These are phyloP conservation scores for Vitis hybrid DNA, from an alignment of 177 flowering plant species.

Conservation along the genomic window DNA sequence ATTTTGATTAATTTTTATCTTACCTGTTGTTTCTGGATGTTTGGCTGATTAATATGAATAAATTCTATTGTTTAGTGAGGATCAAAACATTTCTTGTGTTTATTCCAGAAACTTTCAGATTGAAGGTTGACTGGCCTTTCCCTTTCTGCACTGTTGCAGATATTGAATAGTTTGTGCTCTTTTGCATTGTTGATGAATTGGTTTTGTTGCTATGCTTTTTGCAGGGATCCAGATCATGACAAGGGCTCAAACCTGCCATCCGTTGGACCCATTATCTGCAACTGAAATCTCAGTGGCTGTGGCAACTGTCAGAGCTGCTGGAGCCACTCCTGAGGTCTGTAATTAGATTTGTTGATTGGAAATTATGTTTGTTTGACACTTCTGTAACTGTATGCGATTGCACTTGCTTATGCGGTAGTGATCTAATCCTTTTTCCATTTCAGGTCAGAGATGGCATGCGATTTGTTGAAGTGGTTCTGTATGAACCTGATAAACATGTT, in stretches of 20 bases:
- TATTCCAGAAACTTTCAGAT: background rate
- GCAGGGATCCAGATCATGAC: constrained; percentile 53
- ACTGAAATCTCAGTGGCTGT: constrained; percentile 97
- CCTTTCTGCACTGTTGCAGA: background rate
- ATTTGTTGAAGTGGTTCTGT: constrained; percentile 81
- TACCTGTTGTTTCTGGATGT: no score
- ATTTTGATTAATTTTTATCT: no score
- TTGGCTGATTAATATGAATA: no score
- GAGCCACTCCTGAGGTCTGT: constrained; percentile 90
- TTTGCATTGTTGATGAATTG: background rate
- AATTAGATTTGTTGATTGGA: background rate
- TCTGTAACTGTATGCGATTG: background rate
- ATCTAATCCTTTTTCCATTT: no score
- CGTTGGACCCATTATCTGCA: constrained; percentile 91
- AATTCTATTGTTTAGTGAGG: no score
- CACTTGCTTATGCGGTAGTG: background rate
- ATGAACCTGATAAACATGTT: constrained; percentile 86
- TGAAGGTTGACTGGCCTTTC: background rate
- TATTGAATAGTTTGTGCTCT: no score
- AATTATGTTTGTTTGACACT: background rate
- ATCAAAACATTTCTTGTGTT: no score
- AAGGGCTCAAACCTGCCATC: constrained; percentile 81
- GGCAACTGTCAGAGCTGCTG: constrained; percentile 95
- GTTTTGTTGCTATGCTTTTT: constrained; percentile 10
- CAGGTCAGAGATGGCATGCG: constrained; percentile 99